Base-by-base conservation (phyloP, 2,329 filamentous ascomycete species). In the Xylariaceae sp. region DNA sequence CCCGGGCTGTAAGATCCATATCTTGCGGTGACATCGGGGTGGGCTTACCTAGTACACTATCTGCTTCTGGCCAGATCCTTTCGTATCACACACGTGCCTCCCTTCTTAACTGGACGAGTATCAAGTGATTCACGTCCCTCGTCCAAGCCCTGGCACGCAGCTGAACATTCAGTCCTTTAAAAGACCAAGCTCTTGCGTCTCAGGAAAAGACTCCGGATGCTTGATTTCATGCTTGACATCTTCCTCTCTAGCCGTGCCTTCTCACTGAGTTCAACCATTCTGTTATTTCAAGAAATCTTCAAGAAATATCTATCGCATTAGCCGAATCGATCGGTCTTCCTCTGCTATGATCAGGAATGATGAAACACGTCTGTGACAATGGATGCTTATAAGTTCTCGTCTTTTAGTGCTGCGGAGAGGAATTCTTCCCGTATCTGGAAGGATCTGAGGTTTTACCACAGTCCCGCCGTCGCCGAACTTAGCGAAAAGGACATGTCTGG, bases 331-430 rank as follows among this genome's bases (percentile, higher is more conserved):
- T 18, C 8, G n/a, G 42, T 13, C 5, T 45, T 42, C 10, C 17
- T 18, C 6, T 10, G n/a, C 51, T 6, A 17, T 15, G 55, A 55
- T n/a, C 47, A 30, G 47, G 49, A 9, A 23, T 17, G 5, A 15
- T 49, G 2, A 49, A 55, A 17, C 56, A 47, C 45, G 11, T 48
- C 11, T 55, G 63, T 53, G 49, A 82, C 13, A 45, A 66, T 82
- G 80, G 80, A 82, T 72, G 77, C 78, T 77, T 78, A 81, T 72
- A 77, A 77, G 34, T 75, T 81, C 66, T 81, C 75, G 44, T 77
- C 72, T 67, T 77, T 75, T 64, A 81, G 77, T 67, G 70, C 75
- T 35, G 70, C 76, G 15, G 72, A 71, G 53, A 75, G 77, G 64
- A 72, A 70, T 57, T 73, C 75, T 30, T 82, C 80, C 50, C 77